Evolutionary conservation across 768 basidiomycete genomes (phyloP), one percentile per base, ranked within the genome.

Genomic region (Podaxis sp.): DNA sequence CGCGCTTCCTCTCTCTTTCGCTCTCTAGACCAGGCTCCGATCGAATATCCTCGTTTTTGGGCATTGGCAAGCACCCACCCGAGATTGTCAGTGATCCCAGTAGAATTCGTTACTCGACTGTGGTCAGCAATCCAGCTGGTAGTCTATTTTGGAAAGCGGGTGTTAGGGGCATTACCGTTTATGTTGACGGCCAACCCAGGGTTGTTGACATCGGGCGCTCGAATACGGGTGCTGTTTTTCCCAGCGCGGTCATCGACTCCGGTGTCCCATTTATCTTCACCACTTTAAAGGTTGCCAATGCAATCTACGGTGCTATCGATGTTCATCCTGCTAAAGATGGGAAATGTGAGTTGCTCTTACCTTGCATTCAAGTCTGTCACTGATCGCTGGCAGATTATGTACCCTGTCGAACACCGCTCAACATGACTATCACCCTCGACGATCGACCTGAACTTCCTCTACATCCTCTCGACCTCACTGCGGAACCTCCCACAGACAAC

Each of bases 401-500:
- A 17, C 87, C 88, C 0, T 93, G 92, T 70, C 78, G 74, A 2
- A 85, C 81, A 0, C 88, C 90, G 0, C 79, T 93, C 36, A 93
- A 93, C 71, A 77, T 93, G 62, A 85, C 72, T 4, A 79, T 93
- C 63, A 85, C 86, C 1, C 75, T 93, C 44, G 84, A 87, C 70
- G 76, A 78, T 65, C 84, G 84, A 52, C 70, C 77, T 0, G 81
- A 82, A 49, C 79, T 90, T 26, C 73, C 89, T 0, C 68, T 93
- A 2, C 92, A 93, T 67, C 92, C 91, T 0, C 85, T 93, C 57
- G 90, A 93, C 70, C 76, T 93, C 7, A 86, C 89, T 4, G 69
- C 78, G 0, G 74, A 82, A 56, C 82, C 87, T 0, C 70, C 74
- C 0, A 67, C 74, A 8, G 76, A 80, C 59, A 78, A 82, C 26